Percentiles rank a stretch among this genome's conserved stretches.
phyloP scores from a whole-genome alignment of 2,329 filamentous ascomycete species.

The Ophiostoma perfectum region DNA sequence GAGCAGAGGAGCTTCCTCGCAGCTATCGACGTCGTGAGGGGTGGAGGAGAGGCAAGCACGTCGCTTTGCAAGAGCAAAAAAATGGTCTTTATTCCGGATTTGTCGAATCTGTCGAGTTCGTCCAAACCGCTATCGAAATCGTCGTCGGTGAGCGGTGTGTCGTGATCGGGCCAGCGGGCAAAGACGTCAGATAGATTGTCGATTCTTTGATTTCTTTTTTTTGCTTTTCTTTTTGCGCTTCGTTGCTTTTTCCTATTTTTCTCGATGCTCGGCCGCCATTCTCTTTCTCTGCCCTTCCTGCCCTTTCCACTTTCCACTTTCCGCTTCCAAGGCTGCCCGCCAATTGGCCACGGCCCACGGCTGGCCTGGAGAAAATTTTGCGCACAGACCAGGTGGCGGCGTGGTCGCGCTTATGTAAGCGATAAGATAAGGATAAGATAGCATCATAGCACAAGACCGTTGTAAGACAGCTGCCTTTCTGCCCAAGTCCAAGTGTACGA shows the following conservation, averaged over 20 bases:
- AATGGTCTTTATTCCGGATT: background rate
- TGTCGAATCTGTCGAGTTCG: too few relatives aligned
- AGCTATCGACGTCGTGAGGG: background rate
- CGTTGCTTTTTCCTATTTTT: slow-evolving; percentile 7
- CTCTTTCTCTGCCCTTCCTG: slow-evolving; percentile 19
- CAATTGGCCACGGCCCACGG: slow-evolving; percentile 15
- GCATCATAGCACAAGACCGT: background rate
- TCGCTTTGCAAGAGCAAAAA: background rate
- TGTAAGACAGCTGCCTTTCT: background rate
- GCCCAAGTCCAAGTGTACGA: too few relatives aligned
- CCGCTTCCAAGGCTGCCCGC: slow-evolving; percentile 10
- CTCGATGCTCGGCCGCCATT: slow-evolving; percentile 4
- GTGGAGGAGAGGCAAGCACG: background rate
- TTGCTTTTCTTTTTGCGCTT: slow-evolving; percentile 9
- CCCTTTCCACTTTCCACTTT: slow-evolving; percentile 10
- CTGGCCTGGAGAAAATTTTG: slow-evolving; percentile 20
- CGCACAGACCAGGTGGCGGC: slow-evolving; percentile 15
- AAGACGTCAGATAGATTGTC: background rate
- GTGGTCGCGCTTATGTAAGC: slow-evolving; percentile 10
- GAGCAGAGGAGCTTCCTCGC: slow-evolving; percentile 1
- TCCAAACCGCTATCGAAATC: background rate
- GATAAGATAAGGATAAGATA: slow-evolving; percentile 7
- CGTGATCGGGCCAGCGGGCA: background rate
- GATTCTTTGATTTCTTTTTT: background rate
- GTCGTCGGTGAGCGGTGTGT: slow-evolving; percentile 5